A percentile compares a stretch with the other conserved stretches of the same genome.
Conservation (phyloP, 2,329 filamentous ascomycete genomes). For the Xylaria sp. region DNA sequence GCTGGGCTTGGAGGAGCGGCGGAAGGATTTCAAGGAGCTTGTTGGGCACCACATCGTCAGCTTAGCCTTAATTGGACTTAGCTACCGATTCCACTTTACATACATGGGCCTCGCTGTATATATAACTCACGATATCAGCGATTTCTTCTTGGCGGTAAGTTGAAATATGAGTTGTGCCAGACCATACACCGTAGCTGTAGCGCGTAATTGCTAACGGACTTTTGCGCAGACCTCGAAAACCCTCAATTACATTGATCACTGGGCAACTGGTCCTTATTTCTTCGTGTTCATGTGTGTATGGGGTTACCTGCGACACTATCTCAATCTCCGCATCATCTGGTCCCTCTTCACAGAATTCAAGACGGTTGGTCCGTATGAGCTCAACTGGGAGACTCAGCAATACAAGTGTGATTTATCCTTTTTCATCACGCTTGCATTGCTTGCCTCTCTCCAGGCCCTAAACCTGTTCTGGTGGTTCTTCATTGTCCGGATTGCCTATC, state of each 20-base stretch:
- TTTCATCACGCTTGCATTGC: constrained; percentile 68
- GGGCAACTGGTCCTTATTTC: constrained; percentile 83
- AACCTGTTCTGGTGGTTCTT: constrained; percentile 85
- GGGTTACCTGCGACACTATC: constrained; percentile 88
- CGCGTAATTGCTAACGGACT: constrained; percentile 22
- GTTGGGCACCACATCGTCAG: constrained; percentile 92
- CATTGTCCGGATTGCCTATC: constrained; percentile 75
- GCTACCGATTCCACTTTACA: constrained; percentile 96
- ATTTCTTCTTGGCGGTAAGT: constrained; percentile 92
- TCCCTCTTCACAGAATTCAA: constrained; percentile 77
- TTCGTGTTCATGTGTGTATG: constrained; percentile 79
- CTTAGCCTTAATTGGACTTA: constrained; percentile 79
- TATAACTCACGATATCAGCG: constrained; percentile 90
- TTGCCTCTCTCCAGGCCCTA: constrained; percentile 72
- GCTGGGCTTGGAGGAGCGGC: constrained; percentile 86
- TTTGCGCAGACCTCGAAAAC: constrained; percentile 77
- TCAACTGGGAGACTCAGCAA: constrained; percentile 77
- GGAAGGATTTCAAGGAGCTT: constrained; percentile 94
- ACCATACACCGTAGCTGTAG: not conserved
- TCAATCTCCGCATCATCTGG: constrained; percentile 78
- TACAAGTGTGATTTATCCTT: constrained; percentile 78
- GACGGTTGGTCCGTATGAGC: constrained; percentile 74
- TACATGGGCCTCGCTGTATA: constrained; percentile 94
- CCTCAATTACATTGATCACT: constrained; percentile 85
- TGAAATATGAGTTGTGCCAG: not conserved